Evolutionary conservation across 2,329 filamentous ascomycete species (phyloP), one percentile per base, ranked within the genome.

Genomic region (Paraphoma sp.): DNA sequence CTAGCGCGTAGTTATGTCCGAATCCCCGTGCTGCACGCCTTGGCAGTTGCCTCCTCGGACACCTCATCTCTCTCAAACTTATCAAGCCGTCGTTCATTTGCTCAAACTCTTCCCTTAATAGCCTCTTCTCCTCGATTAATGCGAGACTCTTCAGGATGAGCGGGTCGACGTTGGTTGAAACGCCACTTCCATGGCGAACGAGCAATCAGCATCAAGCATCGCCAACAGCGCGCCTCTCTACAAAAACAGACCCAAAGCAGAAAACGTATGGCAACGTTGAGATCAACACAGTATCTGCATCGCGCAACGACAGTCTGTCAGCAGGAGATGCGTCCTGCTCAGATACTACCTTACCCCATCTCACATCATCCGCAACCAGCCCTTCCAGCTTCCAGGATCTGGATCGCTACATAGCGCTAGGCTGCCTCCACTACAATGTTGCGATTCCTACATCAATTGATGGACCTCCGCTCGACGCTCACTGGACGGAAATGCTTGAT

Each of bases 371-470:
- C 28, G 57, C 63, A 6, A 42, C 33, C 29, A 42, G 8, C n/a
- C 2, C 4, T 9, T 42, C 40, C n/a, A 54, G 49, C 1, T 42
- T 64, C 14, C 50, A 60, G 7, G 65, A 74, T 41, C 29, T 75
- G 42, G 55, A 63, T 10, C 63, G 57, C n/a, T 76, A 76, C 45
- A 71, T 77, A 16, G 66, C 73, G 1, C 48, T 77, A n/a, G 75
- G 75, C 3, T 75, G 73, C 45, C 67, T 77, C 40, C 68, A 69
- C 33, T 50, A 67, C 33, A 54, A 72, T 5, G 10, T 23, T 2
- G 23, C 57, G 4, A 1, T 45, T n/a, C 14, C 62, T 28, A 9
- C 36, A 0, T 23, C 17, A 10, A 14, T 9, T 6, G 29, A 29
- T 28, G 28, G 29, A 3, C 33, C 52, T 8, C n/a, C n/a, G 1